Conservation (phyloP, 2,329 filamentous ascomycete genomes). For the Domatiomyces catenatus region DNA sequence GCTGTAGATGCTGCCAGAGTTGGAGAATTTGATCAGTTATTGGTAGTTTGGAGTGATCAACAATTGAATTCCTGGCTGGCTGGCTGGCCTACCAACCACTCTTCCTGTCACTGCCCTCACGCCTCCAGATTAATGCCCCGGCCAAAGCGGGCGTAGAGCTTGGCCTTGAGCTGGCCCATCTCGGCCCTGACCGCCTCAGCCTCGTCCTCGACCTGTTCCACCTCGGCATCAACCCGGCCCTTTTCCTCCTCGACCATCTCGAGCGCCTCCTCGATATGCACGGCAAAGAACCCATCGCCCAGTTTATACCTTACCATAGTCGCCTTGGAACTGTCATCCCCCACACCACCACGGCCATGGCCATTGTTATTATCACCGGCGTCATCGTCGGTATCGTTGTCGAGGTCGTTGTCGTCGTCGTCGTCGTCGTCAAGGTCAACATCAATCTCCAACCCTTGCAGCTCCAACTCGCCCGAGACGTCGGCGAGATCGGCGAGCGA, state of each 20-base stretch:
- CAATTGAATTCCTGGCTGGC: too few species aligned
- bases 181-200: slow-evolving; percentile 63
- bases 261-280: slow-evolving; percentile 72
- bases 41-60: too few species aligned
- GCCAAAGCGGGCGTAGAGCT: slow-evolving; percentile 86
- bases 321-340: too few species aligned
- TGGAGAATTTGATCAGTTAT: too few species aligned
- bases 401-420: too few species aligned
- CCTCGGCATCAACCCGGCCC: slow-evolving; percentile 60
- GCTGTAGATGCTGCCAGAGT: neutral
- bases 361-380: too few species aligned
- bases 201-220: slow-evolving; percentile 60
- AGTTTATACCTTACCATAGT: slow-evolving; percentile 58
- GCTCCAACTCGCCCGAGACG: slow-evolving; percentile 74
- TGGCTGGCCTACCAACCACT: too few species aligned
- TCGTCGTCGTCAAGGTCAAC: slow-evolving; percentile 53
- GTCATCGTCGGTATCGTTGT: too few species aligned
- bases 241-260: slow-evolving; percentile 62
- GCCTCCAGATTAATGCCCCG: slow-evolving; percentile 86
- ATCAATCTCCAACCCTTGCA: slow-evolving; percentile 35
- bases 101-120: slow-evolving; percentile 1
- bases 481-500: slow-evolving; percentile 98
- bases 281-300: slow-evolving; percentile 83
- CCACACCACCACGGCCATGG: too few species aligned
- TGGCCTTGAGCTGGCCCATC: slow-evolving; percentile 78